Percentiles rank a stretch among this genome's conserved stretches.
Evolutionary conservation across 345 rosid genomes (phyloP).

Genomic region (Brassica nigra): DNA sequence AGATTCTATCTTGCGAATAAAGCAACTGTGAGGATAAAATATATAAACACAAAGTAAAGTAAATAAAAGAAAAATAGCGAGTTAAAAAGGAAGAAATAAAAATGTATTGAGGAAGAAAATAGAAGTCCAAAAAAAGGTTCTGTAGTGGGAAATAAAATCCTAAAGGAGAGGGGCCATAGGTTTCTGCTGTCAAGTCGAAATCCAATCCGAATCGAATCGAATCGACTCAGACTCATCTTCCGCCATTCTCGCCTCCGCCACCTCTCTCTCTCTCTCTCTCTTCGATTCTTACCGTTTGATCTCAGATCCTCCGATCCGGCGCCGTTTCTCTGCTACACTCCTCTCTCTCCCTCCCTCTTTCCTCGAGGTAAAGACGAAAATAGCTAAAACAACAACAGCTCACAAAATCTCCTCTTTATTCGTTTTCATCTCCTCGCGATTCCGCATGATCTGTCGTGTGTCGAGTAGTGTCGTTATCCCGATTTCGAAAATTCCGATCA

Average conservation of each 20-base stretch:
- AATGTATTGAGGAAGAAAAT: not conserved
- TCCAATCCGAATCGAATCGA: conserved; percentile 29
- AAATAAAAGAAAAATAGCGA: not conserved
- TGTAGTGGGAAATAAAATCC: conserved; percentile 39
- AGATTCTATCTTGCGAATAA: conserved; percentile 7
- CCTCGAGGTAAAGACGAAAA: conserved; percentile 25
- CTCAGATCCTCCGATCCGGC: conserved; percentile 41
- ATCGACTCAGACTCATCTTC: conserved; percentile 21
- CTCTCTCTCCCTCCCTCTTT: not conserved
- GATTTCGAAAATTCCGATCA: conserved; percentile 15
- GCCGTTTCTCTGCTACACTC: conserved; percentile 36
- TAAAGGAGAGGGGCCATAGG: conserved; percentile 40
- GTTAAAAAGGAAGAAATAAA: not conserved
- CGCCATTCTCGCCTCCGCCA: conserved; percentile 34
- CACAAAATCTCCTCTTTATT: conserved; percentile 25
- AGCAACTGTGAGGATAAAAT: conserved; percentile 9
- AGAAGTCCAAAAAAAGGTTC: conserved; percentile 39
- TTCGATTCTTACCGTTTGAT: conserved; percentile 20
- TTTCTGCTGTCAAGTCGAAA: conserved; percentile 40
- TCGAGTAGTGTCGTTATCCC: not conserved
- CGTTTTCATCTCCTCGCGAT: conserved; percentile 2
- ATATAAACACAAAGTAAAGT: not conserved
- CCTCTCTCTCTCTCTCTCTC: conserved; percentile 29
- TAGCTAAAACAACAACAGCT: conserved; percentile 25
- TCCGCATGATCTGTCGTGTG: conserved; percentile 15